These are phyloP conservation scores for Vanderwaltozyma verrucispora DNA, from an alignment of 805 yeast genomes.

Conservation along the genomic window DNA sequence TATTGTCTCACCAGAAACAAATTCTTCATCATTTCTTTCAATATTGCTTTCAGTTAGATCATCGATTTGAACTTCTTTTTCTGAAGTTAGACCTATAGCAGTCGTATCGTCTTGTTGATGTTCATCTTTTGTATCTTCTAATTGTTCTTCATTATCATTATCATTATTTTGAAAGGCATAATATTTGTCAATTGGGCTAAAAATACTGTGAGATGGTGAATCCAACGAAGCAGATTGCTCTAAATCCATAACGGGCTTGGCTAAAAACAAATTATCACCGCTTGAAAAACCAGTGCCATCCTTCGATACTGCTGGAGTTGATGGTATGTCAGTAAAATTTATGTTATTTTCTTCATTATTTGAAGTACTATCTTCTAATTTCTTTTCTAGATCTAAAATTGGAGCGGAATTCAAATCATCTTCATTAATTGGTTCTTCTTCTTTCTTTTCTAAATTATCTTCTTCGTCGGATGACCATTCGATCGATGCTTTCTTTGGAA, in stretches of 20 bases:
- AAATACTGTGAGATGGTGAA: slow-evolving; percentile 3
- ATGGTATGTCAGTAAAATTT: not conserved
- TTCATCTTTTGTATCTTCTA: not conserved
- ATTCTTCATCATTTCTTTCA: no score
- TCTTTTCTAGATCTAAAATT: not conserved
- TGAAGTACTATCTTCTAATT: not conserved
- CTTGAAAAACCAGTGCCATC: not conserved
- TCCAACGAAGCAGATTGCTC: not conserved
- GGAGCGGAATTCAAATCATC: not conserved
- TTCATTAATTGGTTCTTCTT: not conserved
- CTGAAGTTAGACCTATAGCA: no score
- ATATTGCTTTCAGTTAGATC: no score
- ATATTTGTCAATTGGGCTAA: slow-evolving; percentile 4
- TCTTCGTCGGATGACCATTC: slow-evolving; percentile 88
- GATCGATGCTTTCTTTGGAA: slow-evolving; percentile 77
- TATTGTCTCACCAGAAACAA: no score
- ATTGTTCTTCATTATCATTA: not conserved
- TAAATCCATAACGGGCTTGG: not conserved
- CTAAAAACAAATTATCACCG: not conserved
- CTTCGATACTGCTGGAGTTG: not conserved
- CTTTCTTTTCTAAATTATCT: slow-evolving; percentile 1
- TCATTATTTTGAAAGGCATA: slow-evolving; percentile 1
- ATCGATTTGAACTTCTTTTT: no score
- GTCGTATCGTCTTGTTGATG: no score
- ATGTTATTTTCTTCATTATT: not conserved